Evolutionary conservation across 352 stramenopile genomes (phyloP), one percentile per base, ranked within the genome.

Genomic region (Globisporangium radiosum): DNA sequence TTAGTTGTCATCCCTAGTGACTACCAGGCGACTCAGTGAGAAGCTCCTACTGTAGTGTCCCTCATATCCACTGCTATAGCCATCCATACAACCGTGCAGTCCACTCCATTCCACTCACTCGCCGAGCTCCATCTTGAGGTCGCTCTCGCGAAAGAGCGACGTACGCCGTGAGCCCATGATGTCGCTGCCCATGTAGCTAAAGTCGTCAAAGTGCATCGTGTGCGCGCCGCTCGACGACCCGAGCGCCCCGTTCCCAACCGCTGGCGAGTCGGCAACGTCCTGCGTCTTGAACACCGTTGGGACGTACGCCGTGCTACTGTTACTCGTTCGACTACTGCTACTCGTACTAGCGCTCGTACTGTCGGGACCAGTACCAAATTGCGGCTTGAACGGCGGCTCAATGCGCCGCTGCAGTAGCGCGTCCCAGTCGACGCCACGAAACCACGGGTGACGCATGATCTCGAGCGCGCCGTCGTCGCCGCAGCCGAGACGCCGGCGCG

Each of bases 161-260:
- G 81, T 91, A 45, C 78, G 80, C n/a, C 84, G 76, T 36, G 81
- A 92, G 38, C 84, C 84, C 65, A 90, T 88, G 55, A 94, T 84
- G 53, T 92, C 84, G 62, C 84, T 94, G 56, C 82, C 85, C 83
- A 92, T 92, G 67, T 92, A 94, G 52, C 78, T 91, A 60, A 92
- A 94, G 63, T 92, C 81, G 39, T 94, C 85, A 48, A 94, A 94
- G 64, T 92, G 82, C 82, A 91, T 91, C 42, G 83, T 79, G 64
- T 84, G 70, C 52, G 62, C 71, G 36, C 81, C 71, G n/a, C 64
- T 74, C 15, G 70, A 75, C 19, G 76, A 87, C 37, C 78, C 77
- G 17, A 87, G 64, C 13, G 73, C 70, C 52, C 76, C 70, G 38
- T 88, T 69, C 25, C 87, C 78, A 19, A 82, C 80, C 38, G 81